A percentile compares a stretch with the other conserved stretches of the same genome.
Evolutionary conservation across 176 grass and related monocot genomes (phyloP).

Genomic region (Musa acuminata): DNA sequence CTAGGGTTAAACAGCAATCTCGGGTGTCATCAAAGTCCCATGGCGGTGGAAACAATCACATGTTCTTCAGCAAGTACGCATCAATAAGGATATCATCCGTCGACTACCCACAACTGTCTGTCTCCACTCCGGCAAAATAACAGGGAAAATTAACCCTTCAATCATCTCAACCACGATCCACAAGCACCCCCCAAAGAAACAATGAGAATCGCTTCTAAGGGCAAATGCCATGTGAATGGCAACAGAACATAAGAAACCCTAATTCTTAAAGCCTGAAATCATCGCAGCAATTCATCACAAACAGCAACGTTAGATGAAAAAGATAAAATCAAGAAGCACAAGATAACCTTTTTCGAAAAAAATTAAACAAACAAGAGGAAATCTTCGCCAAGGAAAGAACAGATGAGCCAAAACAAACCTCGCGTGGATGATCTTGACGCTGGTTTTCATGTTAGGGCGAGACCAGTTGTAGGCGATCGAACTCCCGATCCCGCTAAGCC

Average conservation of each 20-base stretch:
- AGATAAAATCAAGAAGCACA: no score
- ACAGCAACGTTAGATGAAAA: background rate
- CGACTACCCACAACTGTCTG: no score
- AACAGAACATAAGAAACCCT: background rate
- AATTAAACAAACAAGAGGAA: background rate
- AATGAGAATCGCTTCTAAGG: background rate
- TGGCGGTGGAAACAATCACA: no score
- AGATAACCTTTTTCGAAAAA: background rate
- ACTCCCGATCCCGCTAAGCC: constrained; percentile 72
- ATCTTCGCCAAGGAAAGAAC: background rate
- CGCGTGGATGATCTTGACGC: constrained; percentile 97
- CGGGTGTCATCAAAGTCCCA: no score
- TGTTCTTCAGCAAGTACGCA: no score
- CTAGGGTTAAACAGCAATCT: no score
- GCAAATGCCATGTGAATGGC: background rate
- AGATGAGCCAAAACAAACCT: constrained; percentile 42
- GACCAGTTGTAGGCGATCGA: constrained; percentile 99
- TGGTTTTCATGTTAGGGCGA: constrained; percentile 84
- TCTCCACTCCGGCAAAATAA: no score
- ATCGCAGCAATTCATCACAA: background rate
- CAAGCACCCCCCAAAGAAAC: no score
- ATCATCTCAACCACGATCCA: no score
- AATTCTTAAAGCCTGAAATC: background rate
- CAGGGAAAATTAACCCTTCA: no score
- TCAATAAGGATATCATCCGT: no score